phyloP scores from a whole-genome alignment of 257 asterid genomes.

The Thymus mandschuricus region DNA sequence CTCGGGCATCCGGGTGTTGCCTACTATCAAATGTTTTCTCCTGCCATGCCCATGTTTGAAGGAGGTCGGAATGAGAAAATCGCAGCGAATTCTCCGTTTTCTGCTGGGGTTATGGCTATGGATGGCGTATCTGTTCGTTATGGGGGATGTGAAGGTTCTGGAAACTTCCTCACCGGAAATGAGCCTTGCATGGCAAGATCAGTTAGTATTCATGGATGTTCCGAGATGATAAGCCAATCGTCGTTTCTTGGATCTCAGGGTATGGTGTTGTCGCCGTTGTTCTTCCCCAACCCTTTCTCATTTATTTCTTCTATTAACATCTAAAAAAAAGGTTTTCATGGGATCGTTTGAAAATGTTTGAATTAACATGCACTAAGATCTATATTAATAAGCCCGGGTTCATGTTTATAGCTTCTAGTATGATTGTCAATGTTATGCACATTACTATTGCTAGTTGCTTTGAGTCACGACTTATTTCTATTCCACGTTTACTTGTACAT shows the following conservation, averaged over 20 bases:
- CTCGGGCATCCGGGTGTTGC: constrained; percentile 91
- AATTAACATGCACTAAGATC: too few relatives aligned
- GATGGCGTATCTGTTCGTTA: constrained; percentile 59
- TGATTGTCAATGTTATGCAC: not conserved
- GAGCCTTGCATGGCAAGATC: constrained; percentile 94
- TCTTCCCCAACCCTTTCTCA: not conserved
- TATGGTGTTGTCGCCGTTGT: constrained; percentile 23
- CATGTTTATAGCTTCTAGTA: not conserved
- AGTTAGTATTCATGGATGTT: constrained; percentile 84
- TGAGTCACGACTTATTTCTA: too few relatives aligned
- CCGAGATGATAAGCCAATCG: constrained; percentile 68
- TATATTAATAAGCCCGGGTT: not conserved
- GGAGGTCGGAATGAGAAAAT: constrained; percentile 49
- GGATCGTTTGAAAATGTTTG: not conserved
- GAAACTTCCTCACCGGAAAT: constrained; percentile 42
- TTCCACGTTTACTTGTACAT: too few relatives aligned
- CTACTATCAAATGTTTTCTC: constrained; percentile 78
- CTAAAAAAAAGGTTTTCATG: not conserved
- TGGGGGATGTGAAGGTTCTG: constrained; percentile 49
- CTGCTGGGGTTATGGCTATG: constrained; percentile 59
- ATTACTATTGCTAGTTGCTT: too few relatives aligned
- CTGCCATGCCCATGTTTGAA: constrained; percentile 59
- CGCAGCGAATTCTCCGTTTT: constrained; percentile 65
- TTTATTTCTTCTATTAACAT: not conserved
- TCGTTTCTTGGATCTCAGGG: constrained; percentile 56